Base-by-base conservation (phyloP, 176 grass and related monocot genomes). In the Metroxylon sagu region DNA sequence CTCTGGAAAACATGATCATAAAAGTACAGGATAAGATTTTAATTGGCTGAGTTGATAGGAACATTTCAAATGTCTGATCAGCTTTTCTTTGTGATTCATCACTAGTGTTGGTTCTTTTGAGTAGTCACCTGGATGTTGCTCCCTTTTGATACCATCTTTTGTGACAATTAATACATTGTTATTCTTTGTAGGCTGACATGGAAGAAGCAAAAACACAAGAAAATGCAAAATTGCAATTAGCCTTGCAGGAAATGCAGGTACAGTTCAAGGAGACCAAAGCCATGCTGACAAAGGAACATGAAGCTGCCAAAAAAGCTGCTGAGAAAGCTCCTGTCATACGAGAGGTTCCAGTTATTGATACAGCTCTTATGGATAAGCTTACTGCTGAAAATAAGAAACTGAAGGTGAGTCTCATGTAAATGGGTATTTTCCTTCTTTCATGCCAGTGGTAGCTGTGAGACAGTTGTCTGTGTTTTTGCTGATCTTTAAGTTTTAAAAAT, bases 161-260 rank as follows among this genome's bases (percentile, higher is more conserved):
- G 35, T 43, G 35, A 43, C 1, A 43, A 10, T 43, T 43, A 43
- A 43, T 43, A 43, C 35, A 43, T 43, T 43, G 6, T 12, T 43
- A 7, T 43, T 12, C 35, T 43, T 30, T 82, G 69, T 75, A 98
- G 93, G 39, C 67, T 78, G 93, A 98, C 66, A 74, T 87, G 77
- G 93, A 98, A 61, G 93, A 91, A 80, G 70, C 87, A 55, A 98
- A 91, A 81, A 73, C 84, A 64, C 84, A 88, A 49, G 92, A 87
- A 71, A 90, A 84, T 75, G 68, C 49, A 50, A 90, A 90, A 70
- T 65, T 98, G 70, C 79, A 98, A 80, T 68, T 81, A 71, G 74
- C 76, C 51, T 79, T 86, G 43, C 85, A 84, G 71, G 87, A 98
- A 60, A 66, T 83, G 63, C 72, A 98, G 80, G 43, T 67, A 17